Base-by-base conservation (phyloP, 352 stramenopile species). In the Pythium pyrilobum region DNA sequence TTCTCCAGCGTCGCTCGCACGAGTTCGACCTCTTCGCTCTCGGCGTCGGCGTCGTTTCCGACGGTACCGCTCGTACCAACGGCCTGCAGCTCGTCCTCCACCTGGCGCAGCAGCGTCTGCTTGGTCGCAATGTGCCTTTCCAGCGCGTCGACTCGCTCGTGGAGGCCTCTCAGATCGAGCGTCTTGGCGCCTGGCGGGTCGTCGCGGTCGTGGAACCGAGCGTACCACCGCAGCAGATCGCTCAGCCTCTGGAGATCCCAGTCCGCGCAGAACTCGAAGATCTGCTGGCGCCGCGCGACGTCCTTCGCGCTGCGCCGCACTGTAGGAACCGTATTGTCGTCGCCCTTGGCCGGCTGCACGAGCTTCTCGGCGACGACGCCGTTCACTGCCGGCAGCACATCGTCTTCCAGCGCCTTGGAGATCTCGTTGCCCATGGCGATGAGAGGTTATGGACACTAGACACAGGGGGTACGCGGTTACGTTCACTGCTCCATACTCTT, bases 221-320 rank as follows among this genome's bases (percentile, higher is more conserved):
- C 63, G 60, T 87, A 85, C 71, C 77, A 90, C 21, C 74, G 64
- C 59, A 90, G 37, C 27, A 88, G 73, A 29, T 80, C 74, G 0
- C 51, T 61, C 25, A 90, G 56, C 16, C 52, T 65, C 25, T 66
- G 46, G 2, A 87, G 54, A 50, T 86, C 69, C 79, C 79, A 89
- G 49, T 85, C 64, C 27, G 51, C 56, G 21, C 76, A 87, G 55
- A 87, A 88, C 7, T 20, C 54, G 32, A 90, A 85, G 24, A 85
- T 47, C 42, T 78, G 62, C 31, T 67, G 60, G 27, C 76, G 72
- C 10, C 67, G 58, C 20, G 72, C 76, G 18, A 86, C 45, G 31
- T 86, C 74, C 6, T 13, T 33, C 1, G 66, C 73, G 1, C 43
- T 72, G 21, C 72, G 68, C 12, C 72, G 62, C 16, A 75, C 59